Evolutionary conservation across 2,329 filamentous ascomycete species (phyloP), one percentile per base, ranked within the genome.

Genomic region (Cercospora sesami): DNA sequence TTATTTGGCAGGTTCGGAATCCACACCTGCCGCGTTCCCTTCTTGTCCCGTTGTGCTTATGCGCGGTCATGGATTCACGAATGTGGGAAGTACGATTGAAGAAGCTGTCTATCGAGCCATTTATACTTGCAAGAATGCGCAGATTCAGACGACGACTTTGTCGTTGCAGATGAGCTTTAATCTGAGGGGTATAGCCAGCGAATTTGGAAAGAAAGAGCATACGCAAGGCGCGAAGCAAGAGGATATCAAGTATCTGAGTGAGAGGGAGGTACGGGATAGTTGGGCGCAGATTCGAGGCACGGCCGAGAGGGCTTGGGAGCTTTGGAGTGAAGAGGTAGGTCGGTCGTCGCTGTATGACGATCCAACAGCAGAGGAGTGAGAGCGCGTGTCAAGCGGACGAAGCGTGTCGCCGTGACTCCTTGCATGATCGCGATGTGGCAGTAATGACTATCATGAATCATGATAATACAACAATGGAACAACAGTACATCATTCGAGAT

Each of bases 31-130:
- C 0, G 59, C 67, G 8, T 75, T 72, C 42, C 78, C 77, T 2
- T 65, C 74, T 1, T 65, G 72, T 36, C 71, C 72, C 0, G 73
- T 73, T 1, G 75, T 78, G 53, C 68, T 79, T 16, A 80, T 83
- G 75, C 80, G 81, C 63, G 78, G 79, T 1, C 82, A 84, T 68
- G 82, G 82, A 26, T 83, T 84, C 68, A 81, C 81, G 1, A 80
- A 79, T 10, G 74, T 79, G 0, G 82, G 80, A 0, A 73, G 75
- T 2, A 76, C 77, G 8, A 80, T 84, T 64, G 79, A 83, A 71
- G 81, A 82, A 70, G 81, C 79, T 0, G 82, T 84, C 0, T 83
- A 79, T 68, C 79, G 82, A 63, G 79, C 81, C 1, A 79, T 83
- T 21, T 83, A 81, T 70, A 82, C 81, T 1, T 75, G 73, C 62